Base-by-base conservation (phyloP, 2,329 filamentous ascomycete species). In the Beauveria asiatica region DNA sequence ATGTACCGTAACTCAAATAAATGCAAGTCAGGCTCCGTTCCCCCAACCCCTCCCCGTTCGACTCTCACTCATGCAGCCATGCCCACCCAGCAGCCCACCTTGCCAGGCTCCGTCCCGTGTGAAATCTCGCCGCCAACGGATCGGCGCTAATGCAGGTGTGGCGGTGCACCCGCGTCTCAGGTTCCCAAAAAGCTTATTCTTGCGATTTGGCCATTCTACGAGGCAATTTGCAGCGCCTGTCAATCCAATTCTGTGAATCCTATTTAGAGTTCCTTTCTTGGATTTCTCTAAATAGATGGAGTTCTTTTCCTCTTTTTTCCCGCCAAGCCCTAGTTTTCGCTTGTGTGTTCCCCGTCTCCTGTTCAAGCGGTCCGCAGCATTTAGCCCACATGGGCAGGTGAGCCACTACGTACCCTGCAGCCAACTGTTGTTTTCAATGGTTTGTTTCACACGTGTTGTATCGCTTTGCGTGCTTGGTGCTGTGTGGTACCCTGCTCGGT, bases 61-160 rank as follows among this genome's bases (percentile, higher is more conserved):
- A 54, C 33, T 17, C 27, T 8, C 21, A 16, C 27, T 8, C 21
- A 16, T 21, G 33, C 33, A 37, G 33, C 33, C 33, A 37, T 37
- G 33, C 33, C 33, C 33, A 37, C 33, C 33, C 33, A 37, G 11
- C 33, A 37, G 33, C 33, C 33, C 33, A 37, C 33, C 33, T 6
- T 16, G 33, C 56, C 27, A 41, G 41, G 49, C 42, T 39, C 57
- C 50, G 57, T 54, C 57, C 50, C 44, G 49, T 53, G 41, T 46
- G 41, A 46, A 59, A 59, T 59, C 59, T 61, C 23, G 46, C 57
- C 68, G 64, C 67, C 67, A 60, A 41, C 33, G 57, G 69, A 72
- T 72, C 70, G 70, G 62, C 71, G 70, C 71, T 72, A 72, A 73
- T 72, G 70, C 70, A 70, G 67, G 67, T 69, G 70, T 72, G 70